Evolutionary conservation across 225 moss, liverwort and hornwort species (phyloP), one percentile per base, ranked within the genome.

Genomic region (Physcomitrellopsis africana): DNA sequence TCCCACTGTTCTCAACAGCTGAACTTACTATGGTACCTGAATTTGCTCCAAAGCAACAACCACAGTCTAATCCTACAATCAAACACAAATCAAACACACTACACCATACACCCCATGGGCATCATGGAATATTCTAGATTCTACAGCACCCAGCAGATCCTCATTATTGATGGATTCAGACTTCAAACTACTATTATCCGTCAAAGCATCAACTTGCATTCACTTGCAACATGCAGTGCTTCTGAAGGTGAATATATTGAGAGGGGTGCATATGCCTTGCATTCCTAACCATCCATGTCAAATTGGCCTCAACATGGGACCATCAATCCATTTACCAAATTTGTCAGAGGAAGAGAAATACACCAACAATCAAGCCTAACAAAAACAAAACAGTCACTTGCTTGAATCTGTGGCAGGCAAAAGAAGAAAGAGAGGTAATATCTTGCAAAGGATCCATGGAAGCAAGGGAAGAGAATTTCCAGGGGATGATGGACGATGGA

Each of bases 361-460:
- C 51, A 51, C 16, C 7, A 0, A 52, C 20, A 63, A 17, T 37
- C 32, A 11, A 52, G 51, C 0, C 41, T 2, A 65, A 60, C 9
- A 48, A 65, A 8, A 48, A 70, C 79, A 20, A 71, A 42, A 19
- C 20, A 58, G 11, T 49, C 43, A 62, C 62, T 8, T 74, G 26
- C 44, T 55, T 56, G 45, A 26, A 37, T 37, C 32, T 37, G 32
- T 37, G 5, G 32, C 7, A 37, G 4, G 32, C 32, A 37, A 37
- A 37, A 7, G 32, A 37, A 7, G 32, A 29, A 29, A 29, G 29
- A 29, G 29, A 29, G 32, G 32, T 37, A 37, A 37, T 37, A 37
- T 27, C 55, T 12, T 19, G 27, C 46, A 18, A 13, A 29, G 10
- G 44, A 49, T 48, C 52, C 10, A 10, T 16, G 22, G 37, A 9